Evolutionary conservation across 1,284 basidiomycete genomes (phyloP), one percentile per base, ranked within the genome.

Genomic region (Neolentinus lepideus): DNA sequence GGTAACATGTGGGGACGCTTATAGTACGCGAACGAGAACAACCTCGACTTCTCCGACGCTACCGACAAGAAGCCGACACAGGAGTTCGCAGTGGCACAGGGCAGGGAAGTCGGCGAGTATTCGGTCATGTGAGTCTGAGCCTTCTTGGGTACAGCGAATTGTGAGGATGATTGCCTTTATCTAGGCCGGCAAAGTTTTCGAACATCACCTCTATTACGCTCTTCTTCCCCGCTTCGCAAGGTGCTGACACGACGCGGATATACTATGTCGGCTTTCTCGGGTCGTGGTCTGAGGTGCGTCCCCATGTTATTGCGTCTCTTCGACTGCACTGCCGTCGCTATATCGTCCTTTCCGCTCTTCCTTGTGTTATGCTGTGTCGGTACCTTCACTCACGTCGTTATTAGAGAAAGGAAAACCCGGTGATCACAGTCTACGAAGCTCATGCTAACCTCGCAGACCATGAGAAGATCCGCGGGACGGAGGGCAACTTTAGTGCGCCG

Each of bases 261-360:
- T 90, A 88, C 64, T 92, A 90, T 61, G 63, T 92, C 29, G 89
- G 90, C 9, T 87, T 92, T 65, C 70, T 90, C n/a, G 90, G 90
- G 2, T 76, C 81, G 53, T 92, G 88, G 83, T 80, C 78, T 55
- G 81, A 89, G 75, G 90, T 88, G 64, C 33, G 67, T 57, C 8
- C 21, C 11, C 3, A 50, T 19, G 22, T n/a, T n/a, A n/a, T n/a
- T n/a, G n/a, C n/a, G n/a, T n/a, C n/a, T n/a, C n/a, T n/a, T n/a
- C n/a, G n/a, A n/a, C n/a, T n/a, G n/a, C n/a, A n/a, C n/a, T n/a
- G n/a, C n/a, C n/a, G n/a, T n/a, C n/a, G n/a, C n/a, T n/a, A n/a
- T n/a, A n/a, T n/a, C n/a, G n/a, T n/a, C 47, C 11, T 43, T 29
- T 36, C 21, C 29, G n/a, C 52, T 12, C 26, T 26, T 50, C 22